phyloP scores from a whole-genome alignment of 2,329 filamentous ascomycete species.

The Kalmusia sp. region DNA sequence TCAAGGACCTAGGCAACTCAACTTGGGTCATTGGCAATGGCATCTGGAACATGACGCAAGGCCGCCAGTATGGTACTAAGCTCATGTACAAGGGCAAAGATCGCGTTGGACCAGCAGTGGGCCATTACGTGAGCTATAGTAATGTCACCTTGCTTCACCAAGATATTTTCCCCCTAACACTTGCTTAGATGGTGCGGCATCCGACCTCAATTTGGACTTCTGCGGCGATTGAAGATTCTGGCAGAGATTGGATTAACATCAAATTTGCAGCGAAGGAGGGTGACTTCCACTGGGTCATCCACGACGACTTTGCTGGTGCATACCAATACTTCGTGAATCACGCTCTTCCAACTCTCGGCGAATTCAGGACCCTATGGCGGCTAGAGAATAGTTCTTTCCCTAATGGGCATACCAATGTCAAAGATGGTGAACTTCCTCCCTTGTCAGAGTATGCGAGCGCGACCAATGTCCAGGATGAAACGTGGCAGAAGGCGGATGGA shows the following conservation, averaged over 20 bases:
- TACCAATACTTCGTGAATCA: conserved; percentile 64
- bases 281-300: conserved; percentile 62
- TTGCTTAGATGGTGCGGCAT: conserved; percentile 53
- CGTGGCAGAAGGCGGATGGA: conserved; percentile 57
- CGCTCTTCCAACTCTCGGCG: conserved; percentile 56
- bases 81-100: conserved; percentile 52
- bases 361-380: conserved; percentile 60
- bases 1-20: conserved; percentile 40
- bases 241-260: conserved; percentile 56
- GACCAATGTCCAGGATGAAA: conserved; percentile 63
- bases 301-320: conserved; percentile 57
- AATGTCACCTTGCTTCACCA: conserved; percentile 15
- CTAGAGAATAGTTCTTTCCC: conserved; percentile 59
- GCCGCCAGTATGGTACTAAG: conserved; percentile 47
- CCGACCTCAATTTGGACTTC: conserved; percentile 58
- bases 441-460: conserved; percentile 52
- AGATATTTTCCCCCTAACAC: conserved; percentile 6
- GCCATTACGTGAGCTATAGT: conserved; percentile 57
- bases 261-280: conserved; percentile 56
- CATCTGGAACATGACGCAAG: conserved; percentile 52
- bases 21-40: conserved; percentile 51
- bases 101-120: conserved; percentile 49
- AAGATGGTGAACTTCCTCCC: conserved; percentile 55
- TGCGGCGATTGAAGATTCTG: conserved; percentile 52
- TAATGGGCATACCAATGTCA: conserved; percentile 54